These are phyloP conservation scores for Eucalyptus microcorys DNA, from an alignment of 345 rosid genomes.

Conservation along the genomic window DNA sequence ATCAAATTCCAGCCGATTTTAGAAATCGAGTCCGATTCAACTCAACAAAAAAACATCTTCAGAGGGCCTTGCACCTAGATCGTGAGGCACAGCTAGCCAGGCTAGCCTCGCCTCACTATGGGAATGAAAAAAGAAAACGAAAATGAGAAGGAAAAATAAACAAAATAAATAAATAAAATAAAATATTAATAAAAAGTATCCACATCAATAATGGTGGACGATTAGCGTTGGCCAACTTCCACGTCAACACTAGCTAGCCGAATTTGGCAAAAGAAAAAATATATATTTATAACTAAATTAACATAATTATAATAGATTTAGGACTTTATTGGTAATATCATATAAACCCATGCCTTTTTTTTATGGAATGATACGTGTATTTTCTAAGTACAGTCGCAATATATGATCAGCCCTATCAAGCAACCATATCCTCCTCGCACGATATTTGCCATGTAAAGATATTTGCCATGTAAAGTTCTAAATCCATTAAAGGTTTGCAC, in stretches of 20 bases:
- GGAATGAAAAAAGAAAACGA: too few species aligned
- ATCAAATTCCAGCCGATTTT: not conserved
- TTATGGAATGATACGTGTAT: not conserved
- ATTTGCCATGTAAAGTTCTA: not conserved
- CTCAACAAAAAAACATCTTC: not conserved
- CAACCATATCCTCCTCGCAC: not conserved
- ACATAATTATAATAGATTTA: too few species aligned
- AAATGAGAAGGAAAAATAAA: too few species aligned
- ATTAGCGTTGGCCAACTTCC: too few species aligned
- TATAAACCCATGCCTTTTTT: not conserved
- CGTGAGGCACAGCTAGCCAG: too few species aligned
- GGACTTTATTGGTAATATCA: too few species aligned
- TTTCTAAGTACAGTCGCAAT: not conserved
- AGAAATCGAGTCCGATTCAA: not conserved
- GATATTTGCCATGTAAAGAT: not conserved
- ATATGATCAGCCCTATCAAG: not conserved
- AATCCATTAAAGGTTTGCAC: not conserved
- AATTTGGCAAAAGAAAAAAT: too few species aligned
- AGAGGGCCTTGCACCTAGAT: too few species aligned
- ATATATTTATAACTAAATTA: too few species aligned
- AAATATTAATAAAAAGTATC: too few species aligned
- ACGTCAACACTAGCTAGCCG: not conserved
- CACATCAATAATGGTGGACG: accelerated
- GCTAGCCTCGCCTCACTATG: too few species aligned
- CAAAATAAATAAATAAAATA: too few species aligned